Percentiles rank a stretch among this genome's conserved stretches.
Evolutionary conservation across 441 rosid species (phyloP).

Genomic region (Pelargonium citronellum): DNA sequence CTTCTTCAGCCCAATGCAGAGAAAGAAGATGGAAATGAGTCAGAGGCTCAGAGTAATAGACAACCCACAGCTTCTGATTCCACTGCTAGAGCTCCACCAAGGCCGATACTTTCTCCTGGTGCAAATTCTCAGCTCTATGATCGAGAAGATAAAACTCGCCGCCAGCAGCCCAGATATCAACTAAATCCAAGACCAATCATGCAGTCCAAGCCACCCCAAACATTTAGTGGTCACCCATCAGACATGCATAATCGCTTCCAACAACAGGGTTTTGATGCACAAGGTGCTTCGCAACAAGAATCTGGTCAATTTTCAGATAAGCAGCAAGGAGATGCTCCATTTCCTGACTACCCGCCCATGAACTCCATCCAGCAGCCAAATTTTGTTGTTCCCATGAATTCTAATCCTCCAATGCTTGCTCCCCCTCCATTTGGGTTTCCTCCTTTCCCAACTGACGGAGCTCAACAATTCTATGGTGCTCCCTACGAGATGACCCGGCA

Average conservation of each 20-base stretch:
- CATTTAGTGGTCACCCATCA: slow-evolving; percentile 42
- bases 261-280: slow-evolving; percentile 27
- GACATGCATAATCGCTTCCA: slow-evolving; percentile 41
- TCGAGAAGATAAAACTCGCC: slow-evolving; percentile 49
- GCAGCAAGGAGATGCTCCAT: slow-evolving; percentile 47
- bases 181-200: slow-evolving; percentile 38
- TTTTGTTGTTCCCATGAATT: slow-evolving; percentile 39
- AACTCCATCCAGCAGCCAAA: slow-evolving; percentile 33
- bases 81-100: slow-evolving; percentile 52
- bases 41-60: slow-evolving; percentile 53
- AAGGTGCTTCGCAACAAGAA: slow-evolving; percentile 38
- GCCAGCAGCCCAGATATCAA: slow-evolving; percentile 27
- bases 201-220: slow-evolving; percentile 42
- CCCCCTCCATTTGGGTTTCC: slow-evolving; percentile 32
- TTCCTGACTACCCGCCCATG: slow-evolving; percentile 54
- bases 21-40: slow-evolving; percentile 60
- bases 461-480: slow-evolving; percentile 52
- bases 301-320: too few species aligned
- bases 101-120: slow-evolving; percentile 42
- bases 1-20: slow-evolving; percentile 59
- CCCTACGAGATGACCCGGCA: slow-evolving; percentile 51
- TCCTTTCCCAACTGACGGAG: too few species aligned
- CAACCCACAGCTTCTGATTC: slow-evolving; percentile 66
- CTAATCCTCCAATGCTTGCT: too few species aligned
- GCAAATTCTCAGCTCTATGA: slow-evolving; percentile 50